Evolutionary conservation across 2,329 filamentous ascomycete genomes (phyloP).

Genomic region (Paecilomyces sp.): DNA sequence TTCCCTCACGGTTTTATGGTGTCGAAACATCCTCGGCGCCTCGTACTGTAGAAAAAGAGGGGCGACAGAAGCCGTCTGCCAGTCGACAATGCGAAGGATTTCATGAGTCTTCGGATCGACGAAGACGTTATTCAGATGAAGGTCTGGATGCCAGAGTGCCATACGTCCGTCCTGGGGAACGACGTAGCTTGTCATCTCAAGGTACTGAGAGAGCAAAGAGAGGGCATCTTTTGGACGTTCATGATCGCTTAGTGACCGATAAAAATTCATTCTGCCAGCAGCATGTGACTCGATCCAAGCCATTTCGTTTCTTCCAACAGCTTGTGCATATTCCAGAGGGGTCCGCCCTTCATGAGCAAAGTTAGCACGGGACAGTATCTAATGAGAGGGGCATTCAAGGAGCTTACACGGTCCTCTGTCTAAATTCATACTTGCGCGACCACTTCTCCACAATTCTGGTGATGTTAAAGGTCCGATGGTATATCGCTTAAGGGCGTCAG

Average conservation of each 20-base stretch:
- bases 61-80: slow-evolving; percentile 18
- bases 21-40: slow-evolving; percentile 22
- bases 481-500: neutral
- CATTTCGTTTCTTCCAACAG: neutral
- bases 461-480: neutral
- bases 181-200: neutral
- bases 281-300: neutral
- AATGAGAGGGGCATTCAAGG: neutral
- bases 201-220: neutral
- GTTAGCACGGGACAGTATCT: neutral
- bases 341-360: neutral
- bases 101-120: slow-evolving; percentile 14
- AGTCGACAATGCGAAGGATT: slow-evolving; percentile 17
- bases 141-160: slow-evolving; percentile 29
- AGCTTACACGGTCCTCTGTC: neutral
- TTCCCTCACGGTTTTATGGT: slow-evolving; percentile 19
- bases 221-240: neutral
- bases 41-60: slow-evolving; percentile 28
- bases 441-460: neutral
- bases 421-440: neutral
- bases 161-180: neutral
- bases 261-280: neutral
- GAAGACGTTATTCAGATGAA: slow-evolving; percentile 29
- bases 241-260: neutral
- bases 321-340: neutral